A percentile compares a stretch with the other conserved stretches of the same genome.
Conservation (phyloP, 345 rosid genomes). For the Citropsis articulata region DNA sequence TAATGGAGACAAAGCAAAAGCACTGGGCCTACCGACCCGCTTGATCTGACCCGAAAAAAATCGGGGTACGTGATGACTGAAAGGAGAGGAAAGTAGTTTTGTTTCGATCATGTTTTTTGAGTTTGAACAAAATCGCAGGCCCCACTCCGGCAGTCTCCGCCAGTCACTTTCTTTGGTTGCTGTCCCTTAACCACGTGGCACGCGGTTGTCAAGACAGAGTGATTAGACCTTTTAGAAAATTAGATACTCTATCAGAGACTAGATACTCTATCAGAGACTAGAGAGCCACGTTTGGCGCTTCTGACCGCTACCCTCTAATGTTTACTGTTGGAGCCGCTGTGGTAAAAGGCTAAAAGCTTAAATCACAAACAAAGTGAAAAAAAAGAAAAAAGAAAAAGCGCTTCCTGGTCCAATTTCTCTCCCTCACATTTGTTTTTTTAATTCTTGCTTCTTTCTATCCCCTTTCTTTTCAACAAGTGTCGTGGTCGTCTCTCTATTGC, state of each 20-base stretch:
- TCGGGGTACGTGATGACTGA: too few species aligned
- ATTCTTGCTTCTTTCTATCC: neutral
- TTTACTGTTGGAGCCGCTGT: neutral
- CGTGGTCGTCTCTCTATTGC: conserved; percentile 12
- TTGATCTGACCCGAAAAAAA: neutral
- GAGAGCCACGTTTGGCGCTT: conserved; percentile 34
- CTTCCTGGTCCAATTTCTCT: neutral
- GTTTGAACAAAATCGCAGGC: conserved; percentile 5
- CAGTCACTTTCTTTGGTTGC: neutral
- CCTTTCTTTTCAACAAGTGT: neutral
- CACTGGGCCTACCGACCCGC: neutral
- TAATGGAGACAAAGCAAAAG: neutral
- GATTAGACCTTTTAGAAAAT: conserved; percentile 2
- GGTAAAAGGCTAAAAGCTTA: neutral
- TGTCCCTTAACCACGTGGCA: conserved; percentile 34
- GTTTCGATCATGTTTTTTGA: conserved; percentile 13
- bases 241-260: neutral
- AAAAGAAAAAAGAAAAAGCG: too few species aligned
- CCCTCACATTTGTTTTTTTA: neutral
- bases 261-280: too few species aligned
- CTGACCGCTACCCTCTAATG: neutral
- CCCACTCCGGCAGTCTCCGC: neutral
- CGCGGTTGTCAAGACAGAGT: conserved; percentile 17
- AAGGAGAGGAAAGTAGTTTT: neutral
- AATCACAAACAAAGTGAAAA: neutral